Base-by-base conservation (phyloP, 305 asterid genomes). In the Coffea humblotiana region DNA sequence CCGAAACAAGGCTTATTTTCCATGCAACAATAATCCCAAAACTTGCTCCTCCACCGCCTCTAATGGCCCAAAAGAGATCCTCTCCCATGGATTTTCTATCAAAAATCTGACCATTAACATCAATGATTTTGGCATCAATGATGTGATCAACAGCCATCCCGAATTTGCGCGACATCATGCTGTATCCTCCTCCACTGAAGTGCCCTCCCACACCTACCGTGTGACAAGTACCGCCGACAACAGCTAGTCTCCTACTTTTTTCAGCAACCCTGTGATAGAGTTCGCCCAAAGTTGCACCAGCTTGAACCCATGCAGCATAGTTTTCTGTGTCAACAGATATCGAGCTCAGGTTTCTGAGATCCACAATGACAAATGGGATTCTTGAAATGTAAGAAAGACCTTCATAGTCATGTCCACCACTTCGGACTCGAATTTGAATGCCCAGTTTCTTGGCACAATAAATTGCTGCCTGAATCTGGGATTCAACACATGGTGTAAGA, bases 201-300 rank as follows among this genome's bases (percentile, higher is more conserved):
- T 40, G 43, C 43, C 43, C 43, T 40, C 43, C 69, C 69, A 52
- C 60, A 16, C 60, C 60, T 2, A 52, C 60, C 1, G 60, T 52
- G 60, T 14, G 74, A 29, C 74, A 69, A 40, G 25, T 14, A 69
- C 74, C 74, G 6, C 52, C 51, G 6, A 21, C 51, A 43, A 69
- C 16, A 37, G 74, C 74, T 10, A 69, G 25, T 13, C 37, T 69
- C 52, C 27, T 40, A 40, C 74, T 40, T 3, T 69, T 18, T 35
- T 69, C 14, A 35, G n/a, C 51, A 43, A 69, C 40, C 15, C 18
- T 43, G 23, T 69, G 51, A 23, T 68, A 68, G n/a, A 68, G 25
- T 40, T 68, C 72, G 18, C 72, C 72, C 2, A 68, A 21, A 6
- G 72, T 68, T 14, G 72, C 72, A 32, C 72, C 72, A 68, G 48